phyloP scores from a whole-genome alignment of 768 basidiomycete genomes.

The Galerina sulciceps region DNA sequence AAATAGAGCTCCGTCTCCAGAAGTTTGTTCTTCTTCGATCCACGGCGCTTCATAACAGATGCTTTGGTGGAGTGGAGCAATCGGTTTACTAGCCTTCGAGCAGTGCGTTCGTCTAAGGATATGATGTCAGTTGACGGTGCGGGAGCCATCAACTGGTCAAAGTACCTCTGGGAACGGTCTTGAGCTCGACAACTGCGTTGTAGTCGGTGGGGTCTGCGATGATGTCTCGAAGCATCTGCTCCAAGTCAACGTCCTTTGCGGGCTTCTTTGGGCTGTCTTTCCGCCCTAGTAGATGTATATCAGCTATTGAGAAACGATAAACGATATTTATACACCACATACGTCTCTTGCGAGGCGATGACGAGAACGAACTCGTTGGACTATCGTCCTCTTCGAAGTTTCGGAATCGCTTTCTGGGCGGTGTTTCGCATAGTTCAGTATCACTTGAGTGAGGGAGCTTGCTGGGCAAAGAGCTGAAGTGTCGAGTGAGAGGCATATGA shows the following conservation, averaged over 20 bases:
- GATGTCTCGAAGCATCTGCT: slow-evolving; percentile 24
- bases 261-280: slow-evolving; percentile 16
- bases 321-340: slow-evolving; percentile 5
- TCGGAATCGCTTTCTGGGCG: slow-evolving; percentile 29
- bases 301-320: background rate
- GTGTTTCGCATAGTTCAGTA: slow-evolving; percentile 30
- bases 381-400: slow-evolving; percentile 22
- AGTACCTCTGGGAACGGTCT: slow-evolving; percentile 29
- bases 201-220: slow-evolving; percentile 19
- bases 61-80: slow-evolving; percentile 37
- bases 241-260: slow-evolving; percentile 23
- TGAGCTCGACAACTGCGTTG: slow-evolving; percentile 23
- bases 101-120: slow-evolving; percentile 17
- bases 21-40: slow-evolving; percentile 29
- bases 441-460: slow-evolving; percentile 34
- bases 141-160: background rate
- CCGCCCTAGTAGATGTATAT: slow-evolving; percentile 12
- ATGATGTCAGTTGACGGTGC: background rate
- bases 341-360: slow-evolving; percentile 32
- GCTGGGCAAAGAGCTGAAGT: slow-evolving; percentile 19
- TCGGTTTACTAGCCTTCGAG: slow-evolving; percentile 28
- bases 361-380: slow-evolving; percentile 14
- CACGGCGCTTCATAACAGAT: slow-evolving; percentile 33
- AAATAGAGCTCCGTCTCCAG: slow-evolving; percentile 48
- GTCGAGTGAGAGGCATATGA: slow-evolving; percentile 23